Percentiles rank a stretch among this genome's conserved stretches.
These are phyloP conservation scores for Lobosporangium transversale DNA, from an alignment of 192 early-diverging fungal species.

Conservation along the genomic window DNA sequence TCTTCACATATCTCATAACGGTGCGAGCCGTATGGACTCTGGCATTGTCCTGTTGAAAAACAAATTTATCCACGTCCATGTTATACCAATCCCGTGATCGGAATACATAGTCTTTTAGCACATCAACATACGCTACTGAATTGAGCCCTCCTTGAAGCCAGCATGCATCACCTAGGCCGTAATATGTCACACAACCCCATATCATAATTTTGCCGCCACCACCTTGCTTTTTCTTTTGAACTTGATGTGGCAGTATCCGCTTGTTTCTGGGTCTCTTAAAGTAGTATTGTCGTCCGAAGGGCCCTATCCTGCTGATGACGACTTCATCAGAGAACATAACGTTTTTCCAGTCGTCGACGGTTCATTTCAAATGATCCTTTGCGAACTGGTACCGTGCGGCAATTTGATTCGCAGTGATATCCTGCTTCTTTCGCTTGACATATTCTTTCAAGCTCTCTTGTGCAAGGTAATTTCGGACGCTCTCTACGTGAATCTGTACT, in stretches of 20 bases:
- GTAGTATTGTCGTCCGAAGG: conserved; percentile 2
- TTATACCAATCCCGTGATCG: not conserved
- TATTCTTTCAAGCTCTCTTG: conserved; percentile 1
- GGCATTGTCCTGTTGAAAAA: conserved; percentile 28
- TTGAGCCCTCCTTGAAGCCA: not conserved
- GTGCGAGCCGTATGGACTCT: conserved; percentile 4
- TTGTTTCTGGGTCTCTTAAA: not conserved
- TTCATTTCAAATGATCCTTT: conserved; percentile 15
- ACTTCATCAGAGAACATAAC: conserved; percentile 20
- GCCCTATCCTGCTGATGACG: not conserved
- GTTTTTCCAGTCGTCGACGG: conserved; percentile 28
- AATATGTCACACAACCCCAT: not conserved
- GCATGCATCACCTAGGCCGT: not conserved
- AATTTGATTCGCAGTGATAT: conserved; percentile 5
- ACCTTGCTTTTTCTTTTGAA: not conserved
- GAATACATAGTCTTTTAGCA: conserved; percentile 7
- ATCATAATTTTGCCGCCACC: conserved; percentile 1
- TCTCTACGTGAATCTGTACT: conserved; percentile 10
- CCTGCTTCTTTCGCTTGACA: not conserved
- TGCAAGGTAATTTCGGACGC: not conserved
- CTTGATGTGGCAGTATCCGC: not conserved
- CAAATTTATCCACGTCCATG: conserved; percentile 7
- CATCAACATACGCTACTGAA: not conserved
- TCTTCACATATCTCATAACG: not conserved
- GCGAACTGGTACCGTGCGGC: conserved; percentile 10